A percentile compares a stretch with the other conserved stretches of the same genome.
These are phyloP conservation scores for Pseudonitzschia multiseries DNA, from an alignment of 108 stramenopile genomes.

Conservation along the genomic window DNA sequence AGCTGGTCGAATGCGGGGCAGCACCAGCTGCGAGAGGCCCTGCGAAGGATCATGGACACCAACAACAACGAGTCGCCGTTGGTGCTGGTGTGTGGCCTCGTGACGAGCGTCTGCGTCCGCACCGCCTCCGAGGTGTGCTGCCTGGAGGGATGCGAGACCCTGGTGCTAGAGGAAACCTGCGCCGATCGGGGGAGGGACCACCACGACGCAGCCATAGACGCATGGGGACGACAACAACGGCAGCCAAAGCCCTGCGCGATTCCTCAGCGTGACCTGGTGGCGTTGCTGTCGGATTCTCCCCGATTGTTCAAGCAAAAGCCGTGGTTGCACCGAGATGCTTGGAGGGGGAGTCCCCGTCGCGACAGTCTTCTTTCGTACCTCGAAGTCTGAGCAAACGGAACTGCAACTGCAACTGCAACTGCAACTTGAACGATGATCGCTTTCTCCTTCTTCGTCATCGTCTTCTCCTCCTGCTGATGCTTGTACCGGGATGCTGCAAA, in stretches of 20 bases:
- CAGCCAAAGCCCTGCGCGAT: neutral
- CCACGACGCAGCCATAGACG: neutral
- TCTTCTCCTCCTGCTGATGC: too few relatives aligned
- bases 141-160: neutral
- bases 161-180: neutral
- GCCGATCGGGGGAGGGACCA: neutral
- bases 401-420: too few relatives aligned
- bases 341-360: too few relatives aligned
- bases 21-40: neutral
- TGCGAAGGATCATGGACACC: neutral
- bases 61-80: neutral
- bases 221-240: neutral
- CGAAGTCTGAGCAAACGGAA: too few relatives aligned
- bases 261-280: neutral
- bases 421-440: too few relatives aligned
- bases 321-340: too few relatives aligned
- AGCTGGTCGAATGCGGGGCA: neutral
- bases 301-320: too few relatives aligned
- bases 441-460: too few relatives aligned
- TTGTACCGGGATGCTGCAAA: too few relatives aligned
- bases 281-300: too few relatives aligned
- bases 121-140: neutral
- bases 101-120: conserved; percentile 3
- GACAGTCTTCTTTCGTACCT: too few relatives aligned
- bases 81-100: neutral